A percentile compares a stretch with the other conserved stretches of the same genome.
These are phyloP conservation scores for Heimioporus sp. DNA, from an alignment of 768 basidiomycete species.

Conservation along the genomic window DNA sequence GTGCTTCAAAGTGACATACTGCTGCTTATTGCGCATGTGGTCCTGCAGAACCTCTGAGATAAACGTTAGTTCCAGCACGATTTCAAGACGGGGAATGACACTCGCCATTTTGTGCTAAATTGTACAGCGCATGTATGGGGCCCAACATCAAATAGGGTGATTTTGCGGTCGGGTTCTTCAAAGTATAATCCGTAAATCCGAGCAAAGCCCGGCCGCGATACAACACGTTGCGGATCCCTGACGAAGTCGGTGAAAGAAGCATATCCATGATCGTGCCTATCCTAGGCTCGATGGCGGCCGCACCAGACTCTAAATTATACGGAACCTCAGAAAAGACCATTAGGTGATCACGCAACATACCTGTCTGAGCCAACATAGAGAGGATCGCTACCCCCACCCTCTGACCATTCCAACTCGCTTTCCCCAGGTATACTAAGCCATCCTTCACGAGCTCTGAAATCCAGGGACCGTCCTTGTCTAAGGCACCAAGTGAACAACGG, in stretches of 20 bases:
- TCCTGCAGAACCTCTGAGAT: no score
- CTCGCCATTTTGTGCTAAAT: constrained; percentile 13
- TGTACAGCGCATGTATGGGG: constrained; percentile 18
- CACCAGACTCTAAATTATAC: constrained; percentile 10
- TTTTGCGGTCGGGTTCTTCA: neutral
- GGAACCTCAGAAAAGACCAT: neutral
- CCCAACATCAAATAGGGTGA: constrained; percentile 17
- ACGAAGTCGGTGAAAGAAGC: constrained; percentile 11
- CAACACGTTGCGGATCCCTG: no score
- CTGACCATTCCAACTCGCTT: constrained; percentile 10
- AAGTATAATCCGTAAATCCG: no score
- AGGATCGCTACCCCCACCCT: constrained; percentile 21
- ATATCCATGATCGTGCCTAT: constrained; percentile 8
- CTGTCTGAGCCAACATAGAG: constrained; percentile 18
- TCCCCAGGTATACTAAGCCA: neutral
- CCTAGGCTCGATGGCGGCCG: neutral
- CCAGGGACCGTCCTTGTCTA: constrained; percentile 1
- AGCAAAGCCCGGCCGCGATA: no score
- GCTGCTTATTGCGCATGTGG: no score
- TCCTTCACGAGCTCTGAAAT: neutral
- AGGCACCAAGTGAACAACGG: neutral
- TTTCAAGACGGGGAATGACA: no score
- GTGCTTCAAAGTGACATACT: no score
- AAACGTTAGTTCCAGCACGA: no score
- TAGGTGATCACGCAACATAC: neutral